Conservation (phyloP, 768 basidiomycete species). For the Serendipita sp. region DNA sequence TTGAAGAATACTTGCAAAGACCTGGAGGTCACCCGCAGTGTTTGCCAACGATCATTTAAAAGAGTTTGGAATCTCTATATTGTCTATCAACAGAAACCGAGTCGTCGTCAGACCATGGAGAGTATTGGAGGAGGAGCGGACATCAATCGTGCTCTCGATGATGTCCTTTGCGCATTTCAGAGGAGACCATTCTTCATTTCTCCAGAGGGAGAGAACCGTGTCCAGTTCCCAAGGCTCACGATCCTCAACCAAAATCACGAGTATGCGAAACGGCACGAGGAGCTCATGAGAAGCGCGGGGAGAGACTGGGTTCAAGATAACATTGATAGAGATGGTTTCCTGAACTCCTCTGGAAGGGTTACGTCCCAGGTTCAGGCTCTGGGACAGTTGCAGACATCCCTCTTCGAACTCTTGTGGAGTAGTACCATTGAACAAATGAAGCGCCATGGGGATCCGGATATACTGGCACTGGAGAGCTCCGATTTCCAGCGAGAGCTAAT, state of each 20-base stretch:
- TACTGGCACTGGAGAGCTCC: neutral
- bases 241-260: neutral
- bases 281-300: neutral
- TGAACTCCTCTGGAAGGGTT: neutral
- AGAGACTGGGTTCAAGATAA: neutral
- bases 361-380: neutral
- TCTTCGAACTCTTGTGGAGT: neutral
- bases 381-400: neutral
- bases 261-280: neutral
- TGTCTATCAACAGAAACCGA: neutral
- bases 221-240: neutral
- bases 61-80: neutral
- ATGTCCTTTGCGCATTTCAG: neutral
- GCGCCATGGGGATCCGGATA: neutral
- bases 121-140: neutral
- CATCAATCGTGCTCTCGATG: neutral
- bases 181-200: neutral
- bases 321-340: neutral
- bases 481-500: neutral
- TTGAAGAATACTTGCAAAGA: neutral
- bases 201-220: neutral
- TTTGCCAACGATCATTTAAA: neutral
- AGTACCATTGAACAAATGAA: neutral
- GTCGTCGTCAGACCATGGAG: neutral
- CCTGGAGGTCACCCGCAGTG: neutral